Percentiles rank a stretch among this genome's conserved stretches.
phyloP scores from a whole-genome alignment of 83 land plant species.

The Thuja plicata region DNA sequence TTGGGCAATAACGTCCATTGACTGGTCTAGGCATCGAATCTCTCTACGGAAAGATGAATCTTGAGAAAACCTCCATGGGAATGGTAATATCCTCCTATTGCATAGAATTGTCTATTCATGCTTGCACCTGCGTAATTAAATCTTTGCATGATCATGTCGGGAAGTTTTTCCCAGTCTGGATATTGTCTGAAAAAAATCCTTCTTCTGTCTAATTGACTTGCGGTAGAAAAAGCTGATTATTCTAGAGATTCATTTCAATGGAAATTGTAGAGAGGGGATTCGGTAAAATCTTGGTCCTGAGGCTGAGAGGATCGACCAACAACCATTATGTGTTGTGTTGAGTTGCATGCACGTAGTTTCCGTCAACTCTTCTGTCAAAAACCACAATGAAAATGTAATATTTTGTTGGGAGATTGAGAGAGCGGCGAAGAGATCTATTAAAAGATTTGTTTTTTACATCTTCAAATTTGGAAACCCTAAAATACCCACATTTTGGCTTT shows the following conservation, averaged over 20 bases:
- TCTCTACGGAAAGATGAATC: neutral
- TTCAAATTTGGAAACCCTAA: too few relatives aligned
- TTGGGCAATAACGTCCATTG: neutral
- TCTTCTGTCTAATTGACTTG: too few relatives aligned
- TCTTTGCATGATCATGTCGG: neutral
- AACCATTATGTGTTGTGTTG: neutral
- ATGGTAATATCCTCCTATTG: neutral
- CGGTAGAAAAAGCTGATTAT: neutral
- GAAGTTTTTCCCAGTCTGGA: neutral
- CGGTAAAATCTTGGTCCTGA: neutral
- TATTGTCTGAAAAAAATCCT: too few relatives aligned
- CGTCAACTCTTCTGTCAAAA: neutral
- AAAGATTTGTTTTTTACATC: neutral
- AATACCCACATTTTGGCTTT: too few relatives aligned
- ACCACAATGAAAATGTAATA: neutral
- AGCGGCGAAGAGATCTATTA: neutral
- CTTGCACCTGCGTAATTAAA: neutral
- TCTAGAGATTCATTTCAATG: neutral
- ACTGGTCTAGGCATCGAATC: neutral
- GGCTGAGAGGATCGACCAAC: neutral
- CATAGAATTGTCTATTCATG: neutral
- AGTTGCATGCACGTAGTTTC: neutral
- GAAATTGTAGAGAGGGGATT: neutral
- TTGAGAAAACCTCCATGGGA: neutral
- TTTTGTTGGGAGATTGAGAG: neutral